Conservation (phyloP, 257 asterid genomes). For the Scutellaria minor region DNA sequence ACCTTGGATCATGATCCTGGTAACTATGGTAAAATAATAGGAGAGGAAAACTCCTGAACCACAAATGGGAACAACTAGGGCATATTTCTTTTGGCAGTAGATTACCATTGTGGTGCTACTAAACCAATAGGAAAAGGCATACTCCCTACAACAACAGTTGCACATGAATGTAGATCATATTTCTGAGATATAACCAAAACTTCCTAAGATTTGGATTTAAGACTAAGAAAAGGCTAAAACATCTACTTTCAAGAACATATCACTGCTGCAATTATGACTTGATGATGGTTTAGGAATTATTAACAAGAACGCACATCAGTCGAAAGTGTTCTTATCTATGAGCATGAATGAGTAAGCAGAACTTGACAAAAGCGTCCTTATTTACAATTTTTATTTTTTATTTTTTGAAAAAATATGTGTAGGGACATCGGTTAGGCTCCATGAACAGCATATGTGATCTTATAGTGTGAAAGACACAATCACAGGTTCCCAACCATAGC, state of each 20-base stretch:
- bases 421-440: not conserved
- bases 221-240: slow-evolving; percentile 13
- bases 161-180: not conserved
- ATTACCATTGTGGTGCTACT: not conserved
- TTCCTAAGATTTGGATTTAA: not conserved
- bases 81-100: not conserved
- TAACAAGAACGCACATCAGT: not conserved
- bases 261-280: not conserved
- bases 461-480: not conserved
- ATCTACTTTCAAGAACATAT: not conserved
- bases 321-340: not conserved
- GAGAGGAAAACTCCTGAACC: not conserved
- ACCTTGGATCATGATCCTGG: not conserved
- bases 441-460: not conserved
- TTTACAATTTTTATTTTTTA: not conserved
- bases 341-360: not conserved
- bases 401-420: too few relatives aligned
- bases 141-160: too few relatives aligned
- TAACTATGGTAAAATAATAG: too few relatives aligned
- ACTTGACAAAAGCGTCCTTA: not conserved
- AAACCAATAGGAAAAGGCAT: too few relatives aligned
- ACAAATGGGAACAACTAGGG: not conserved
- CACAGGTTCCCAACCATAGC: not conserved
- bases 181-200: not conserved
- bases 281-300: not conserved